Evolutionary conservation across 805 yeast species (phyloP), one percentile per base, ranked within the genome.

Genomic region (Yamadazyma kitorensis): DNA sequence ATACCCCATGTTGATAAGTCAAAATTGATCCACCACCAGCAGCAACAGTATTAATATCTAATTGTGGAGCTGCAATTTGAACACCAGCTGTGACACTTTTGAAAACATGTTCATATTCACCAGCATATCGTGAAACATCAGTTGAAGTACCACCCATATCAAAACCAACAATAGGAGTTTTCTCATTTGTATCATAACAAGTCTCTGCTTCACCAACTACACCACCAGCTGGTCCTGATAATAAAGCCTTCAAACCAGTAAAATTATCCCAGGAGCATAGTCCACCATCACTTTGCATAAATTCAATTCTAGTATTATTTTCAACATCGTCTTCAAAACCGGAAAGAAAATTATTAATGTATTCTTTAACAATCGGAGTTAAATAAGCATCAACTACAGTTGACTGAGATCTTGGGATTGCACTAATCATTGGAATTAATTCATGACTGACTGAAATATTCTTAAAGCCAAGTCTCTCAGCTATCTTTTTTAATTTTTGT

Each of bases 131-230:
- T 19, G 64, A 61, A 4, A 65, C 68, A 12, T 65, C 70, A 6
- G 70, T 66, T 1, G 91, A 82, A 1, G 95, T 86, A 31, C 95
- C 95, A 31, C 95, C 95, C 89, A 86, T 84, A 57, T 86, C 95
- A 46, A 86, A 83, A 0, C 93, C 94, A 37, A 86, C 74, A 29
- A 83, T 66, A 0, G 95, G 88, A 16, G 72, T 70, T 9, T 61
- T 59, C 36, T 73, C 72, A 40, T 77, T 70, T 6, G 22, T 41
- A 36, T 56, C 51, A 32, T 38, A 47, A 31, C 41, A 45, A 18
- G 54, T 49, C 23, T 36, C 36, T 11, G 48, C 45, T 24, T 43
- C 39, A 12, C 54, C 54, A 27, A 49, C 52, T 10, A 47, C 49
- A n/a, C 54, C 54, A 24, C 54, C 54, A 16, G 54, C 54, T 9